These are phyloP conservation scores for Mucor piriformis DNA, from an alignment of 371 early-diverging fungal species.

Conservation along the genomic window DNA sequence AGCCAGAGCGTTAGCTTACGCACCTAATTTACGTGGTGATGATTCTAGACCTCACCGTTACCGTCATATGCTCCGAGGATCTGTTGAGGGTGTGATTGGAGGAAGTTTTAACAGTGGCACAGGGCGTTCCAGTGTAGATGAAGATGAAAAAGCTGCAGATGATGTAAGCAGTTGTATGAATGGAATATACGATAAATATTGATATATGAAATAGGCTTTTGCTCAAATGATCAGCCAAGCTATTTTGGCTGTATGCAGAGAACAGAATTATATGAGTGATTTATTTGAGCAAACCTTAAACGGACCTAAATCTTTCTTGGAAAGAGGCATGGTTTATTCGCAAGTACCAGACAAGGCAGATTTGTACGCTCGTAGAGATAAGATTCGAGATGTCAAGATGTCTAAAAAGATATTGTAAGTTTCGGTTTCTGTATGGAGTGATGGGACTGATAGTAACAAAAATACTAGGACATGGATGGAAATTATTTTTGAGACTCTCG, in stretches of 20 bases:
- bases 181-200: background rate
- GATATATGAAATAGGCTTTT: slow-evolving; percentile 40
- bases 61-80: slow-evolving; percentile 54
- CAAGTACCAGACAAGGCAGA: slow-evolving; percentile 46
- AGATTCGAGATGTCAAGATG: slow-evolving; percentile 66
- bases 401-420: slow-evolving; percentile 61
- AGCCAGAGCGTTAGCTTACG: slow-evolving; percentile 50
- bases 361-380: slow-evolving; percentile 54
- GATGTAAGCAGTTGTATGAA: slow-evolving; percentile 27
- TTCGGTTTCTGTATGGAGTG: background rate
- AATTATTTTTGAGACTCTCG: slow-evolving; percentile 77
- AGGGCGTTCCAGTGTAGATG: slow-evolving; percentile 39
- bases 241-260: slow-evolving; percentile 54
- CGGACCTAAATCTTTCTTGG: slow-evolving; percentile 47
- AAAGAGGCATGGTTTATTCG: slow-evolving; percentile 45
- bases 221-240: slow-evolving; percentile 52
- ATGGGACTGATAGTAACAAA: slow-evolving; percentile 1
- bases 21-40: slow-evolving; percentile 39
- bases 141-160: slow-evolving; percentile 50
- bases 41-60: slow-evolving; percentile 42
- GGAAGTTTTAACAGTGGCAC: slow-evolving; percentile 17
- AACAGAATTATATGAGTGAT: slow-evolving; percentile 86
- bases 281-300: slow-evolving; percentile 64
- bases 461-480: slow-evolving; percentile 73
- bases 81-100: slow-evolving; percentile 43